These are phyloP conservation scores for Euphorbia tirucalli DNA, from an alignment of 345 rosid genomes.

Conservation along the genomic window DNA sequence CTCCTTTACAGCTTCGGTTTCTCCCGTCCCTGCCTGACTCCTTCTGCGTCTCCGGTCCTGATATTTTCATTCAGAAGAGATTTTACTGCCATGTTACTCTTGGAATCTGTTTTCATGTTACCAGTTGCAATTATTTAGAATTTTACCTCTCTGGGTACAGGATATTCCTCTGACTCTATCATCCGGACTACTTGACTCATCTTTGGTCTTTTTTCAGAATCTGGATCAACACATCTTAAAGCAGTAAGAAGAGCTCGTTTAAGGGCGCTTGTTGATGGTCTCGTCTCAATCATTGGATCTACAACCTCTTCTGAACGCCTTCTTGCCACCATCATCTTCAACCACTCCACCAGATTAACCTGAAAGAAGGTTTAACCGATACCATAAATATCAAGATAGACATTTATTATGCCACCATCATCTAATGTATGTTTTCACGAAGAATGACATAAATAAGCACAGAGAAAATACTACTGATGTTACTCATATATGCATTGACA, in stretches of 20 bases:
- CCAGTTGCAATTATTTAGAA: constrained; percentile 6
- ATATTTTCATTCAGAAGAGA: constrained; percentile 21
- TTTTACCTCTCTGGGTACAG: constrained; percentile 77
- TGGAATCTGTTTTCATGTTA: background rate
- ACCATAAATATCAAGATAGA: constrained; percentile 12
- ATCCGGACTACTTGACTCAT: constrained; percentile 96
- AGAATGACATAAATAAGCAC: background rate
- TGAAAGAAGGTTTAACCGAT: constrained; percentile 31
- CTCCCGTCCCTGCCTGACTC: constrained; percentile 41
- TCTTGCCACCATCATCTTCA: constrained; percentile 88
- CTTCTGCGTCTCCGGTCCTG: constrained; percentile 76
- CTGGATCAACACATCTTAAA: constrained; percentile 95
- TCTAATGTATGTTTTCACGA: background rate
- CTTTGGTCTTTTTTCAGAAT: constrained; percentile 86
- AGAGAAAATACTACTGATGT: background rate
- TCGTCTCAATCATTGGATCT: constrained; percentile 67
- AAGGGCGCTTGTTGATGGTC: constrained; percentile 81
- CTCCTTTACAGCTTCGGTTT: constrained; percentile 41
- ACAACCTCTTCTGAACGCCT: constrained; percentile 81
- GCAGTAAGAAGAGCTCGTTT: constrained; percentile 92
- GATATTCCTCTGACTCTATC: constrained; percentile 94
- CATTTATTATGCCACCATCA: background rate
- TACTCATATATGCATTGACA: background rate
- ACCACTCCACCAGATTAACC: constrained; percentile 97
- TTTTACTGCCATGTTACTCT: background rate